Evolutionary conservation across 2,329 filamentous ascomycete species (phyloP).

Genomic region (Pestalotiopsis sp.): DNA sequence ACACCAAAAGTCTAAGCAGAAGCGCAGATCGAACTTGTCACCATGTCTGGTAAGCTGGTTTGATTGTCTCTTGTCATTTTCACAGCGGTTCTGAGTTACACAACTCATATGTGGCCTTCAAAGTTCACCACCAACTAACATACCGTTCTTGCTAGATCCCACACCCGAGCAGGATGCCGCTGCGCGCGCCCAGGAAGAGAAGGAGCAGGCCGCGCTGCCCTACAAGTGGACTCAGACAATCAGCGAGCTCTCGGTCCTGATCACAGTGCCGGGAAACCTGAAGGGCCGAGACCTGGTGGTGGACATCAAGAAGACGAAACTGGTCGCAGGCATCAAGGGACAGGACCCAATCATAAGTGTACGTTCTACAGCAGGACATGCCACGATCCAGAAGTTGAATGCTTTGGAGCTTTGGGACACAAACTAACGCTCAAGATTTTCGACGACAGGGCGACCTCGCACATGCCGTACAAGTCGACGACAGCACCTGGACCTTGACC

Average conservation of each 20-base stretch:
- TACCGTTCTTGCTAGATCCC: slow-evolving; percentile 42
- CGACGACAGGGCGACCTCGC: slow-evolving; percentile 76
- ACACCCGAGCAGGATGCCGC: slow-evolving; percentile 61
- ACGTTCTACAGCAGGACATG: slow-evolving; percentile 29
- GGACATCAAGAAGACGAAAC: slow-evolving; percentile 75
- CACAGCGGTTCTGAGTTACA: background rate
- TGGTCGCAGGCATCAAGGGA: slow-evolving; percentile 85
- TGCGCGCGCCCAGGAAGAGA: slow-evolving; percentile 71
- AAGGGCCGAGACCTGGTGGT: slow-evolving; percentile 85
- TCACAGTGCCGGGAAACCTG: slow-evolving; percentile 78
- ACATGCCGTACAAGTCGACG: slow-evolving; percentile 77
- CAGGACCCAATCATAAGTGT: slow-evolving; percentile 84
- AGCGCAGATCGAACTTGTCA: background rate
- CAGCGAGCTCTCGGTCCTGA: slow-evolving; percentile 78
- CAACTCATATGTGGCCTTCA: background rate
- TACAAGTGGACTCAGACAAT: slow-evolving; percentile 99
- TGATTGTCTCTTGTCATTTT: background rate
- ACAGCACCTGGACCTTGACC: slow-evolving; percentile 92
- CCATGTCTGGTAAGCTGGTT: background rate
- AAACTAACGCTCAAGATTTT: background rate
- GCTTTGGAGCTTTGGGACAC: too few relatives aligned
- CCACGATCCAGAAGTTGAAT: too few relatives aligned
- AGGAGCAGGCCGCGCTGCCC: slow-evolving; percentile 87
- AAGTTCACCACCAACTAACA: slow-evolving; percentile 9
- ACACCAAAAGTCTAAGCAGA: background rate